Evolutionary conservation across 225 moss, liverwort and hornwort species (phyloP), one percentile per base, ranked within the genome.

Genomic region (Thuidium tamariscinum): DNA sequence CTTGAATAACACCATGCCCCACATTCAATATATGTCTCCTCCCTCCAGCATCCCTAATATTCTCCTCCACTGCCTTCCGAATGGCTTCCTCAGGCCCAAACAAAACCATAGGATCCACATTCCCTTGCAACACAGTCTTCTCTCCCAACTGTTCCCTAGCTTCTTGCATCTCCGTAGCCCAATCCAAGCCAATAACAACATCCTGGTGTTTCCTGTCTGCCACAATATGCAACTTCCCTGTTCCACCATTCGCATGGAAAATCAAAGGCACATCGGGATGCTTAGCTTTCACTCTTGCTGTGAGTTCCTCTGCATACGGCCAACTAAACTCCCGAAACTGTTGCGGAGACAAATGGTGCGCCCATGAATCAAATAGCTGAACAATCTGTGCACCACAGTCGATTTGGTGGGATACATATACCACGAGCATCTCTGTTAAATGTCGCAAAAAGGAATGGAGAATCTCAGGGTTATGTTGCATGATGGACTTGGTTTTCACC

Each of bases 321-420:
- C 96, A 92, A 86, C 97, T 97, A 83, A 97, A 98, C 78, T 89
- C 91, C 34, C 89, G 81, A 86, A 98, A 98, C 81, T 98, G 98
- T 51, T 88, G 77, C 0, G 98, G 98, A 61, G 98, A 96, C 79
- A 98, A 83, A 90, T 98, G 98, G 78, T 98, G 98, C 15, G 98
- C 97, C 98, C 98, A 98, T 4, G 98, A 98, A 86, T 97, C 97
- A 74, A 98, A 98, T 42, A 98, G 91, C 89, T 98, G 98, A 62
- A 98, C 79, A n/a, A 98, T 88, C 83, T 98, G 98, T 15, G 97
- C 98, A 42, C 98, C 98, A 26, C 86, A 89, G 7, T 98, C 95
- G 67, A 97, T 93, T 73, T 98, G 97, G 77, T 97, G 91, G 17
- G 95, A 94, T n/a, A 98, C 84, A 48, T 98, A 98, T 11, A 56